Conservation (phyloP, 2,329 filamentous ascomycete species). For the Ophiostoma tasmaniense region DNA sequence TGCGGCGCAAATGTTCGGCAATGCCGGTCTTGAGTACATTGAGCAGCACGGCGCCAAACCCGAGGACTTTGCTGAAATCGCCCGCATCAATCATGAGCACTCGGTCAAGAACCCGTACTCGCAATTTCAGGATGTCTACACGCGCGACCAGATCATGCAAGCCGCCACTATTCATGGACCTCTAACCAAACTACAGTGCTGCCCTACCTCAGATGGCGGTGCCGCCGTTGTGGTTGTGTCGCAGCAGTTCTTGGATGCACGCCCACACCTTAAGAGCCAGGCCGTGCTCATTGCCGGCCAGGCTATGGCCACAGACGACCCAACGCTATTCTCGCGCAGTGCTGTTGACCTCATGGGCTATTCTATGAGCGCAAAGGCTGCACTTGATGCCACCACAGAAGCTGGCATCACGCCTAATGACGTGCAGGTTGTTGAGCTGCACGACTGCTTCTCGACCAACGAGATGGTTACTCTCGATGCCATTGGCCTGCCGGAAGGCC, state of each 20-base stretch:
- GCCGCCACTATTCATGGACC: constrained; percentile 73
- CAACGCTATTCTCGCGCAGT: constrained; percentile 66
- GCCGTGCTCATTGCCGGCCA: constrained; percentile 89
- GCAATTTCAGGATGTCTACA: constrained; percentile 93
- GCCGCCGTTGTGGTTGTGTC: constrained; percentile 85
- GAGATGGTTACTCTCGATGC: constrained; percentile 88
- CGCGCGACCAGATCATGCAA: constrained; percentile 69
- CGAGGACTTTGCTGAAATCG: constrained; percentile 92
- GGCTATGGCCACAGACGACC: constrained; percentile 74
- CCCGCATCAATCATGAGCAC: constrained; percentile 85
- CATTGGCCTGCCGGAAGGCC: constrained; percentile 65
- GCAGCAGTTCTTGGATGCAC: constrained; percentile 75
- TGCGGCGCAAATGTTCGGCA: constrained; percentile 90
- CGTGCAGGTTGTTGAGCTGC: constrained; percentile 79
- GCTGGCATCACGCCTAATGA: constrained; percentile 61
- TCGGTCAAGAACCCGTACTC: constrained; percentile 90
- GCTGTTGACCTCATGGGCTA: constrained; percentile 85
- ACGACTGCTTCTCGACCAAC: constrained; percentile 95
- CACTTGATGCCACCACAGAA: constrained; percentile 60
- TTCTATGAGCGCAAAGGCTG: constrained; percentile 70
- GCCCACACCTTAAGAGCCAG: constrained; percentile 71
- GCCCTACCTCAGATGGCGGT: constrained; percentile 87
- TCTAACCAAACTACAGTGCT: constrained; percentile 96
- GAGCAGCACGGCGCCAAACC: constrained; percentile 79
- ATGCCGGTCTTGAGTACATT: constrained; percentile 89